Evolutionary conservation across 257 asterid species (phyloP).

Genomic region (Solanum pimpinellifolium): DNA sequence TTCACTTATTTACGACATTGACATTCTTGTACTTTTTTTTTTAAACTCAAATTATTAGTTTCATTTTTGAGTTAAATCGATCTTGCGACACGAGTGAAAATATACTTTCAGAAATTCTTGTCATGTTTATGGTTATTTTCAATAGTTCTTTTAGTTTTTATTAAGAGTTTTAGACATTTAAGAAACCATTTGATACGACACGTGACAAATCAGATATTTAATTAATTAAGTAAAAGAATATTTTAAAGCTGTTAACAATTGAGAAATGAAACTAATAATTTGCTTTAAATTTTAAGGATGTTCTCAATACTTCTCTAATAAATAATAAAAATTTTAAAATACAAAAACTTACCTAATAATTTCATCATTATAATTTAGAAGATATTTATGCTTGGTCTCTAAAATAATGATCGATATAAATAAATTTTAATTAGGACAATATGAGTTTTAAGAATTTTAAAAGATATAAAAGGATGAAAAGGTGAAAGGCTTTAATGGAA

Average conservation of each 20-base stretch:
- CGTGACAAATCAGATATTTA: no score
- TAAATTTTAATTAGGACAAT: no score
- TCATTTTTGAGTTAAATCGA: no score
- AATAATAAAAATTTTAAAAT: no score
- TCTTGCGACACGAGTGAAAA: background rate
- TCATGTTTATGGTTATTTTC: background rate
- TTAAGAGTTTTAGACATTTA: background rate
- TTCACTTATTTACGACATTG: background rate
- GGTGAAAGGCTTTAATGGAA: background rate
- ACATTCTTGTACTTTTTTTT: background rate
- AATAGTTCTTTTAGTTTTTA: no score
- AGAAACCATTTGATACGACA: background rate
- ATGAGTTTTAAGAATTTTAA: background rate
- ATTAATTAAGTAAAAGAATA: no score
- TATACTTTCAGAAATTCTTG: fast-evolving
- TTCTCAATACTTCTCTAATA: no score
- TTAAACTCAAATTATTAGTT: no score
- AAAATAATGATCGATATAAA: background rate
- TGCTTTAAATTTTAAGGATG: no score
- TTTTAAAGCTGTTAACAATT: no score
- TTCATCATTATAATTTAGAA: background rate
- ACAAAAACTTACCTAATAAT: background rate
- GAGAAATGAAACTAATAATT: no score
- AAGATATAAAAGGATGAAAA: background rate
- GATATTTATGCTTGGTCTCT: background rate